Evolutionary conservation across 768 basidiomycete genomes (phyloP).

Genomic region (Boletales sp.): DNA sequence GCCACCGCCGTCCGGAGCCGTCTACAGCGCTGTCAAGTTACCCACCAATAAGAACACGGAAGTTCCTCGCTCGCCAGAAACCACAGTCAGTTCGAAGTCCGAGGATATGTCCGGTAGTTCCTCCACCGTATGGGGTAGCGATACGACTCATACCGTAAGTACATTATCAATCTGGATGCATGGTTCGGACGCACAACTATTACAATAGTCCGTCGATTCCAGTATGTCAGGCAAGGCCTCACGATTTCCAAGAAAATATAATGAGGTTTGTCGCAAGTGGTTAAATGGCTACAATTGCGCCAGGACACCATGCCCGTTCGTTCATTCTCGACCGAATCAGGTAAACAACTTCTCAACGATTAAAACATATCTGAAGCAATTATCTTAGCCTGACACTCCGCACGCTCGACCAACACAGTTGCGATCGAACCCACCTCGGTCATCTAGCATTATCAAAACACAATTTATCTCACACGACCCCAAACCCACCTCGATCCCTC

Average conservation of each 20-base stretch:
- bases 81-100: slow-evolving; percentile 9
- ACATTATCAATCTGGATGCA: neutral
- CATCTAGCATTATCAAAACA: neutral
- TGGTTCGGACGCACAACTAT: neutral
- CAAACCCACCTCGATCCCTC: neutral
- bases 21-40: slow-evolving; percentile 7
- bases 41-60: neutral
- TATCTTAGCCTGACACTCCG: neutral
- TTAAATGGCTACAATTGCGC: neutral
- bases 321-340: slow-evolving; percentile 3
- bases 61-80: slow-evolving; percentile 12
- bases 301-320: neutral
- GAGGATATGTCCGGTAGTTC: slow-evolving; percentile 16
- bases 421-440: neutral
- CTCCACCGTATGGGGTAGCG: slow-evolving; percentile 4
- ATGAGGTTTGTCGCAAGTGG: slow-evolving; percentile 6
- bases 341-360: slow-evolving; percentile 2
- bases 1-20: slow-evolving; percentile 2
- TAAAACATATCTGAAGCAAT: neutral
- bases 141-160: slow-evolving; percentile 22
- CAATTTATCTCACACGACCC: neutral
- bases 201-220: slow-evolving; percentile 18
- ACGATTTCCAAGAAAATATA: neutral
- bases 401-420: neutral
- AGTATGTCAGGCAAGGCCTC: slow-evolving; percentile 1